phyloP scores from a whole-genome alignment of 768 basidiomycete species.

The Chalciporus pseudorubinellus region DNA sequence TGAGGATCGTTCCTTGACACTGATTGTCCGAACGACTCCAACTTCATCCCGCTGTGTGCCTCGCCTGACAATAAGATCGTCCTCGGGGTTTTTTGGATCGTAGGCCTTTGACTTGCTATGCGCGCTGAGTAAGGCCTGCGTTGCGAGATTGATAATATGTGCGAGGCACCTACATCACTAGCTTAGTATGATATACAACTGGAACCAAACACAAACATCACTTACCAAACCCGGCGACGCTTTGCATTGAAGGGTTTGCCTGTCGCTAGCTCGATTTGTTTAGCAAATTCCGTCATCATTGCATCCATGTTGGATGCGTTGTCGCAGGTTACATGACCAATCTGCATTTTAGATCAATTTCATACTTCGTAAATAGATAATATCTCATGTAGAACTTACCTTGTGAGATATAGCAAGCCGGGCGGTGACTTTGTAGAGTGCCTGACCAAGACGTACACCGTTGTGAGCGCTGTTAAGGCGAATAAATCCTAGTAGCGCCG shows the following conservation, averaged over 20 bases:
- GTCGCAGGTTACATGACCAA: too few species aligned
- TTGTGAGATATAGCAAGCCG: constrained; percentile 30
- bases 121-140: not conserved
- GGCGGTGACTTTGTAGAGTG: constrained; percentile 36
- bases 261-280: constrained; percentile 12
- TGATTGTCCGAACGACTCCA: too few species aligned
- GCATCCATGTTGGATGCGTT: constrained; percentile 6
- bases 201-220: too few species aligned
- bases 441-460: constrained; percentile 21
- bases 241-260: not conserved
- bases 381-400: constrained; percentile 18
- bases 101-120: too few species aligned
- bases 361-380: constrained; percentile 7
- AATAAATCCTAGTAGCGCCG: constrained; percentile 35
- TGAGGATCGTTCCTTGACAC: not conserved
- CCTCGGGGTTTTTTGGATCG: too few species aligned
- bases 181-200: too few species aligned
- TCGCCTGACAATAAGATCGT: too few species aligned
- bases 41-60: too few species aligned
- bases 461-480: constrained; percentile 39
- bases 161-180: constrained; percentile 7
- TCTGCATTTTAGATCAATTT: too few species aligned
- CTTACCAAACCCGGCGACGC: not conserved
- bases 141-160: constrained; percentile 1
- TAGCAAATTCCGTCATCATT: not conserved